Conservation (phyloP, 2,329 filamentous ascomycete genomes). For the Ophiosphaerella korrae region DNA sequence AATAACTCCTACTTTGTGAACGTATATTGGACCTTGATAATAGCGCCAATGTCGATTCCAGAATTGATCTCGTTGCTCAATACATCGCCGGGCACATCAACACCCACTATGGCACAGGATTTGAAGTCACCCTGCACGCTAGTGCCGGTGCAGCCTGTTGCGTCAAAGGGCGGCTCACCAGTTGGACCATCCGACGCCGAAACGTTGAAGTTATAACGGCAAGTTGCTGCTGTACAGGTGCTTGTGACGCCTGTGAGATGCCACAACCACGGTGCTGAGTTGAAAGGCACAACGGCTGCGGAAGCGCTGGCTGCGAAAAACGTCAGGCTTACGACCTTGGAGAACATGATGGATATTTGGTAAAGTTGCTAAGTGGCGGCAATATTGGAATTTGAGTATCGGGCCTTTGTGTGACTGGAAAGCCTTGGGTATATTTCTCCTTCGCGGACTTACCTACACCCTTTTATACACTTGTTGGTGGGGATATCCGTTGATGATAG, state of each 20-base stretch:
- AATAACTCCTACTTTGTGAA: slow-evolving; percentile 16
- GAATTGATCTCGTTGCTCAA: slow-evolving; percentile 18
- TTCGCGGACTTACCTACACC: no score
- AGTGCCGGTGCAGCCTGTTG: slow-evolving; percentile 15
- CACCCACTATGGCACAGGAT: slow-evolving; percentile 12
- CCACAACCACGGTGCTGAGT: slow-evolving; percentile 19
- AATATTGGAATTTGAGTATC: not conserved
- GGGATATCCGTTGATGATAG: no score
- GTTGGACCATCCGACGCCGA: slow-evolving; percentile 14
- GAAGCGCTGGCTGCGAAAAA: slow-evolving; percentile 13
- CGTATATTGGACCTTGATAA: slow-evolving; percentile 16
- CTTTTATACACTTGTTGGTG: no score
- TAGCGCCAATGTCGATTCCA: slow-evolving; percentile 11
- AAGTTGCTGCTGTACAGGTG: slow-evolving; percentile 25
- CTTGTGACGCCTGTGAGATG: slow-evolving; percentile 20
- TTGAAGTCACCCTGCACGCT: slow-evolving; percentile 21
- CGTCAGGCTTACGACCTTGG: slow-evolving; percentile 10
- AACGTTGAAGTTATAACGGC: slow-evolving; percentile 26
- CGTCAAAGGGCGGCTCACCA: slow-evolving; percentile 20
- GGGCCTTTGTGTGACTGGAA: not conserved
- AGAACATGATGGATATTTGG: slow-evolving; percentile 12
- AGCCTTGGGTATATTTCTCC: no score
- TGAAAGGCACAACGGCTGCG: slow-evolving; percentile 3
- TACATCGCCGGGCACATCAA: slow-evolving; percentile 16
- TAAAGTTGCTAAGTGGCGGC: not conserved